Conservation (phyloP, 2,329 filamentous ascomycete species). For the Westerdykella aurantiaca region DNA sequence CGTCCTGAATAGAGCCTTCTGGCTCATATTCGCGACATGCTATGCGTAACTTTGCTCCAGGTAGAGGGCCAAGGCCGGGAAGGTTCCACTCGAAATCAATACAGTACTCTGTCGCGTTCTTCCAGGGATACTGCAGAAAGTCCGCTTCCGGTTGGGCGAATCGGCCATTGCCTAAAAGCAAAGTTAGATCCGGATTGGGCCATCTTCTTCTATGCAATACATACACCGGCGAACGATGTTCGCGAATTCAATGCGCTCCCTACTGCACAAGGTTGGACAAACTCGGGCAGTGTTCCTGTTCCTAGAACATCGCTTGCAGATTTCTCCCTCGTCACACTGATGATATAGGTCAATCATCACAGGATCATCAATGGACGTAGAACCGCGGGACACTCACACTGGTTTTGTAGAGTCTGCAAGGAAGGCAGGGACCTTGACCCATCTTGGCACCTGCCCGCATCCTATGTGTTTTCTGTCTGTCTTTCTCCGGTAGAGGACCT, state of each 20-base stretch:
- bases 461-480: slow-evolving; percentile 27
- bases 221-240: slow-evolving; percentile 30
- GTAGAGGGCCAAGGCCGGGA: slow-evolving; percentile 28
- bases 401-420: slow-evolving; percentile 33
- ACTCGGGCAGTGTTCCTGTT: slow-evolving; percentile 26
- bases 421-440: slow-evolving; percentile 24
- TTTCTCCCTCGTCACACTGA: slow-evolving; percentile 30
- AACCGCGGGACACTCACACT: slow-evolving; percentile 15
- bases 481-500: slow-evolving; percentile 24
- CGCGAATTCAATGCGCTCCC: slow-evolving; percentile 28
- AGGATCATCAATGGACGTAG: too few species aligned
- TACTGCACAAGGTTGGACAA: slow-evolving; percentile 29
- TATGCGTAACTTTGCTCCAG: slow-evolving; percentile 15
- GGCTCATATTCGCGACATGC: slow-evolving; percentile 25
- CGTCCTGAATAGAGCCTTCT: slow-evolving; percentile 22
- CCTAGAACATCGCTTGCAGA: slow-evolving; percentile 29
- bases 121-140: slow-evolving; percentile 28
- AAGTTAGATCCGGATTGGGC: neutral
- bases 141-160: slow-evolving; percentile 31
- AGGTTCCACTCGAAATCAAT: slow-evolving; percentile 35
- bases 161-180: slow-evolving; percentile 29
- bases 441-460: slow-evolving; percentile 25
- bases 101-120: slow-evolving; percentile 17
- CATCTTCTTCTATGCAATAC: neutral
- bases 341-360: slow-evolving; percentile 2